A percentile compares a stretch with the other conserved stretches of the same genome.
phyloP scores from a whole-genome alignment of 768 basidiomycete species.

The Pleurotus eryngii region DNA sequence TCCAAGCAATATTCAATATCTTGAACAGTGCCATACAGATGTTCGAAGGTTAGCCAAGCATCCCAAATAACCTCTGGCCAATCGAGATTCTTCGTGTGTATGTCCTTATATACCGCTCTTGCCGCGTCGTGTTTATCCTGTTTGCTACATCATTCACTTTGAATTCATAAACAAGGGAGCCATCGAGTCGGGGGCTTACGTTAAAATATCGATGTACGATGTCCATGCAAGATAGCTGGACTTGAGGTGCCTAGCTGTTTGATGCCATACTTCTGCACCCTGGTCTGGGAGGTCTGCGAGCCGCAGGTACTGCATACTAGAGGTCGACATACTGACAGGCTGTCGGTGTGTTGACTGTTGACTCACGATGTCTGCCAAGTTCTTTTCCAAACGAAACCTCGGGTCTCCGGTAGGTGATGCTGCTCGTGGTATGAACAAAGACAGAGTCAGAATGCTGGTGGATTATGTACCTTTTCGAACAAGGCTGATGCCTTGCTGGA shows the following conservation, averaged over 20 bases:
- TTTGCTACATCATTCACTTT: conserved; percentile 33
- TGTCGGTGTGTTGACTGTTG: conserved; percentile 22
- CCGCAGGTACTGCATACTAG: conserved; percentile 39
- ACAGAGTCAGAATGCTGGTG: neutral
- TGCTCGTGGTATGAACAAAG: conserved; percentile 19
- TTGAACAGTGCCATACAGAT: conserved; percentile 70
- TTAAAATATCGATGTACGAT: conserved; percentile 67
- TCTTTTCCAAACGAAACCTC: conserved; percentile 79
- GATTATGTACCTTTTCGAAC: conserved; percentile 50
- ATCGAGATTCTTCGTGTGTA: conserved; percentile 74
- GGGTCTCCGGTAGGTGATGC: conserved; percentile 71
- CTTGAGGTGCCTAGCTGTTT: conserved; percentile 63
- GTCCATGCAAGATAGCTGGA: conserved; percentile 75
- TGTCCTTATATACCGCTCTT: conserved; percentile 62
- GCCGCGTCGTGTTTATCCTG: conserved; percentile 54
- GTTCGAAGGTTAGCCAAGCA: conserved; percentile 87
- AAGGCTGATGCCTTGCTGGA: conserved; percentile 63
- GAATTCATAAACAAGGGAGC: conserved; percentile 9
- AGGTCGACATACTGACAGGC: no score
- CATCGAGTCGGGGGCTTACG: conserved; percentile 41
- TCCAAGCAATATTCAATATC: conserved; percentile 61
- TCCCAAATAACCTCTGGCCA: conserved; percentile 97
- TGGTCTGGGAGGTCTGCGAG: conserved; percentile 48
- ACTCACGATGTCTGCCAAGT: conserved; percentile 72
- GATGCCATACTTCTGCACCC: conserved; percentile 61